phyloP scores from a whole-genome alignment of 139 green algal species.

The Micromonas commoda region DNA sequence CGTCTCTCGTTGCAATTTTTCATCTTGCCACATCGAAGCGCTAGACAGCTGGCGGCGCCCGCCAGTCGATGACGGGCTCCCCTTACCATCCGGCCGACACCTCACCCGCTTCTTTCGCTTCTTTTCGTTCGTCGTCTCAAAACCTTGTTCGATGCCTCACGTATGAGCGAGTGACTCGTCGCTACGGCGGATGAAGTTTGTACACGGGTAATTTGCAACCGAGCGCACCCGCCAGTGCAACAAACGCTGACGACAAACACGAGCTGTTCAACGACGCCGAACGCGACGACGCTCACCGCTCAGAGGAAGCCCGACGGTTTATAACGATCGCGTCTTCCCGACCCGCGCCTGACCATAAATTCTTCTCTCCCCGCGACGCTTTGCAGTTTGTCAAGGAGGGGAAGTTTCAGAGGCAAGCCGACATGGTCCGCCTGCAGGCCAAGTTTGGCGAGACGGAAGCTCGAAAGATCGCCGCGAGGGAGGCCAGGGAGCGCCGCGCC shows the following conservation, averaged over 20 bases:
- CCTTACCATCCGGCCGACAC: constrained; percentile 20
- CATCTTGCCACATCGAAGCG: constrained; percentile 10
- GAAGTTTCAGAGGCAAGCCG: neutral
- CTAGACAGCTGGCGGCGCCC: constrained; percentile 18
- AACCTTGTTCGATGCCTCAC: too few species aligned
- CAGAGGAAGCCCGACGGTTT: too few species aligned
- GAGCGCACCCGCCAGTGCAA: too few species aligned
- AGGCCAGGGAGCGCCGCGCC: neutral
- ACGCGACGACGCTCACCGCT: neutral
- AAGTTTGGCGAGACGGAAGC: constrained; percentile 12
- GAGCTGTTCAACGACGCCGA: neutral
- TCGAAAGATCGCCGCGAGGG: constrained; percentile 3
- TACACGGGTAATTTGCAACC: neutral
- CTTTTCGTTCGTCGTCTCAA: constrained; percentile 9
- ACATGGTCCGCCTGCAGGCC: neutral
- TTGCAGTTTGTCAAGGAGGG: constrained; percentile 14
- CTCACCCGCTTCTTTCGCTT: neutral
- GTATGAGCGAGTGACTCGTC: too few species aligned
- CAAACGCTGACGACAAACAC: neutral
- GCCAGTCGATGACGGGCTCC: neutral
- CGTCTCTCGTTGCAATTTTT: constrained; percentile 20
- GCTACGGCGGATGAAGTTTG: neutral
- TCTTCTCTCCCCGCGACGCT: neutral
- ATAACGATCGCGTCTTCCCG: too few species aligned
- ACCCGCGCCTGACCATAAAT: neutral